phyloP scores from a whole-genome alignment of 305 asterid species.

The Plantago lanceolata region DNA sequence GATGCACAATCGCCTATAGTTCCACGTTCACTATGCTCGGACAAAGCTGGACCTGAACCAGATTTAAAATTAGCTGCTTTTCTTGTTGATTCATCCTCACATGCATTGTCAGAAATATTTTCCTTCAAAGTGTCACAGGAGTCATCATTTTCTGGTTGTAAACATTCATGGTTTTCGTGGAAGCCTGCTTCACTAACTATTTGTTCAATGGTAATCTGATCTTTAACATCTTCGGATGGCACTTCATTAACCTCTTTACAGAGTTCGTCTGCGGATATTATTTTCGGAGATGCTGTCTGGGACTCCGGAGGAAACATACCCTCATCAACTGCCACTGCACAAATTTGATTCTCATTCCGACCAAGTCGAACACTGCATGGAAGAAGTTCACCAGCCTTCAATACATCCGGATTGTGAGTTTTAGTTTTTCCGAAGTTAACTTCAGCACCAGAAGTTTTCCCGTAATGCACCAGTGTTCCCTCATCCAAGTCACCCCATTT shows the following conservation, averaged over 20 bases:
- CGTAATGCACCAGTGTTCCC: constrained; percentile 55
- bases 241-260: constrained; percentile 38
- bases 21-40: constrained; percentile 32
- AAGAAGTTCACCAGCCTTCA: constrained; percentile 31
- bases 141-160: constrained; percentile 30
- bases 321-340: constrained; percentile 24
- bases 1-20: constrained; percentile 29
- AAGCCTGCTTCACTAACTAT: constrained; percentile 30
- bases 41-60: constrained; percentile 29
- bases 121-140: constrained; percentile 13
- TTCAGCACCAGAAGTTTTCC: constrained; percentile 44
- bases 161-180: constrained; percentile 28
- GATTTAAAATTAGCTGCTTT: constrained; percentile 21
- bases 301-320: constrained; percentile 31
- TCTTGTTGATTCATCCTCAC: constrained; percentile 27
- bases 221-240: constrained; percentile 54
- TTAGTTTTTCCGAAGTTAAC: constrained; percentile 34
- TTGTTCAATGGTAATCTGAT: constrained; percentile 39
- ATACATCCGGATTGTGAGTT: constrained; percentile 30
- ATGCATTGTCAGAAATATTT: constrained; percentile 26
- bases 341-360: constrained; percentile 28
- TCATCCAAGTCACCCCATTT: constrained; percentile 98
- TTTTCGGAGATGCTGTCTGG: constrained; percentile 27
- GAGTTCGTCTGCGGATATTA: constrained; percentile 28
- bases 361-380: constrained; percentile 25